A percentile compares a stretch with the other conserved stretches of the same genome.
Evolutionary conservation across 345 rosid species (phyloP).

Genomic region (Lumnitzera littorea): DNA sequence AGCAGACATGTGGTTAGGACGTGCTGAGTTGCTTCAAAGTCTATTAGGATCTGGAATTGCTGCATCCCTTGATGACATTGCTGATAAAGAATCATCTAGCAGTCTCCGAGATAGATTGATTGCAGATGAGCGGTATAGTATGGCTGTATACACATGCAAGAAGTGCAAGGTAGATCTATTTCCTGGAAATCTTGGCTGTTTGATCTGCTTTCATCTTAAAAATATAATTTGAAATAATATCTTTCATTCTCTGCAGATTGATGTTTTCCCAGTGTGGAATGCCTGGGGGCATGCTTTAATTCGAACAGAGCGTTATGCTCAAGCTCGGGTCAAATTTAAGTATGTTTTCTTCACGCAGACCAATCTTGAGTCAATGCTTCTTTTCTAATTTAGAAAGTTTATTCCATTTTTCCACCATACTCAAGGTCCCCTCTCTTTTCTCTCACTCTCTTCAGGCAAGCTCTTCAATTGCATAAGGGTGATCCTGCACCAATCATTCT

Average conservation of each 20-base stretch:
- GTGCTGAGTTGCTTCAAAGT: conserved; percentile 95
- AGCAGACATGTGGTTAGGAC: conserved; percentile 79
- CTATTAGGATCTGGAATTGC: conserved; percentile 93
- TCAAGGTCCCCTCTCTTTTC: background rate
- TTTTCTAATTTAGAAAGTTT: background rate
- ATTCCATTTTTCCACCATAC: background rate
- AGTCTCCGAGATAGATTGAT: conserved; percentile 77
- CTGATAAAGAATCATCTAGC: conserved; percentile 76
- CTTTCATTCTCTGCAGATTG: conserved; percentile 49
- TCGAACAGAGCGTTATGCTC: conserved; percentile 82
- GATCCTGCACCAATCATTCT: conserved; percentile 61
- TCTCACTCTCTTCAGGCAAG: conserved; percentile 65
- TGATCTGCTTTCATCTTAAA: background rate
- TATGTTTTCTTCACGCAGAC: conserved; percentile 18
- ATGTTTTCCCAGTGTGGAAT: conserved; percentile 92
- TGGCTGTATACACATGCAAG: conserved; percentile 95
- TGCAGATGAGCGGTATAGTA: conserved; percentile 87
- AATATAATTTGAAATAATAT: background rate
- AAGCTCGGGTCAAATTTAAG: conserved; percentile 97
- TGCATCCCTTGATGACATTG: conserved; percentile 91
- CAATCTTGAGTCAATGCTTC: too few species aligned
- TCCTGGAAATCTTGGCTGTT: conserved; percentile 1
- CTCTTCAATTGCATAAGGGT: conserved; percentile 72
- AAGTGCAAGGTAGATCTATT: conserved; percentile 78
- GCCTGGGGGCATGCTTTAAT: conserved; percentile 99